These are phyloP conservation scores for Xylaria cubensis DNA, from an alignment of 495 filamentous ascomycete species.

Conservation along the genomic window DNA sequence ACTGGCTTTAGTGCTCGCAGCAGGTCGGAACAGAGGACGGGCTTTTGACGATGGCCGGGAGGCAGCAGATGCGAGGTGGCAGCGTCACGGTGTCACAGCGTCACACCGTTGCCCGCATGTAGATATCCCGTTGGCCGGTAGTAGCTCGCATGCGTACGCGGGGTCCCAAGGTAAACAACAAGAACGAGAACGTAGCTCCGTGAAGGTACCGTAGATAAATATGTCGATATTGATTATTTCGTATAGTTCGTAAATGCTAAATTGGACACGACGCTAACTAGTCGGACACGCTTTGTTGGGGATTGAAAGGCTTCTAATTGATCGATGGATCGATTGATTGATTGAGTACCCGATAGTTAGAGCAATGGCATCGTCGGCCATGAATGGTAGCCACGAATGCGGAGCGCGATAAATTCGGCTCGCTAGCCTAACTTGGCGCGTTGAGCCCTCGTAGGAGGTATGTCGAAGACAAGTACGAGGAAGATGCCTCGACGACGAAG, in stretches of 20 bases:
- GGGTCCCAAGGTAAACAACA: background rate
- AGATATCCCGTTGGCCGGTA: background rate
- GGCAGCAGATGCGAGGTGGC: background rate
- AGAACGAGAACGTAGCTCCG: background rate
- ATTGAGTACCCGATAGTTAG: background rate
- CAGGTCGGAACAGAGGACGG: background rate
- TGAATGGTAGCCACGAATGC: background rate
- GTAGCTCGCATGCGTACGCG: conserved; percentile 10
- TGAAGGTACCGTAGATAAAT: background rate
- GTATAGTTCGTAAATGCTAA: background rate
- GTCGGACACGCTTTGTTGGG: background rate
- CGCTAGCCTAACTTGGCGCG: background rate
- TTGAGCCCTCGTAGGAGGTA: background rate
- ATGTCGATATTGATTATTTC: background rate
- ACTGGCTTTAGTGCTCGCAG: background rate
- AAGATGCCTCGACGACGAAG: background rate
- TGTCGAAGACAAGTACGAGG: background rate
- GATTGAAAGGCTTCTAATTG: no score
- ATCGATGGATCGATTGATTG: background rate
- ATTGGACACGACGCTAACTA: background rate
- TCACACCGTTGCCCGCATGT: background rate
- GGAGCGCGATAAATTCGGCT: conserved; percentile 2
- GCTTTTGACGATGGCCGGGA: conserved; percentile 1
- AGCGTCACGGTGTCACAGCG: conserved; percentile 1
- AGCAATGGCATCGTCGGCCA: background rate